Evolutionary conservation across 2,329 filamentous ascomycete species (phyloP), one percentile per base, ranked within the genome.

Genomic region (Huntiella decipiens): DNA sequence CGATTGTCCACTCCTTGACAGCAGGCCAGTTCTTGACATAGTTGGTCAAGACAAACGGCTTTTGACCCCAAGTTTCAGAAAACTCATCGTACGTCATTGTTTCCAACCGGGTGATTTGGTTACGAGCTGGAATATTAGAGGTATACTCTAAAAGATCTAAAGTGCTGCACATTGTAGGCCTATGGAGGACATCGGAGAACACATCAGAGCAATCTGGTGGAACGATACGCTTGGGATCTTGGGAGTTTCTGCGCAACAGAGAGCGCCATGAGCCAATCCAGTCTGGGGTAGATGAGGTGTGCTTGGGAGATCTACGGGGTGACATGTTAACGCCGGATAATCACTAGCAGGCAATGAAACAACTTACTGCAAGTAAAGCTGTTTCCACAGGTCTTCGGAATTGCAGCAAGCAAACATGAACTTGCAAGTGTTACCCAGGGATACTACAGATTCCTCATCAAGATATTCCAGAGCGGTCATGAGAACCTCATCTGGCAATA

Each of bases 111-210:
- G 68, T 57, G 44, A 96, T 93, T 53, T 75, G 65, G 57, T 95
- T 95, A 34, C 64, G 60, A 32, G 62, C 54, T 2, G 87, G 86
- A 34, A 95, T 94, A 43, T 72, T 73, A 17, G 67, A 66, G 6
- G 75, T 70, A 58, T 79, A 94, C 2, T 73, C 71, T 5, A 65
- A 59, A 36, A 93, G 63, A 2, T 71, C 62, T 22, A 86, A 77
- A 56, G 93, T 75, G 39, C 84, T 81, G 64, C 88, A 96, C 53
- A 83, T 79, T 59, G 92, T 96, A 0, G 88, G 88, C 7, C 87
- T 75, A 60, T 95, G 84, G 17, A 96, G 69, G 5, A 82, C 77
- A 61, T 98, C 88, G 11, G 88, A 95, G 60, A 83, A 96, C 44
- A 96, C 75, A 54, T 77, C 74, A 44, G 70, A 70, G 62, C 87